A percentile compares a stretch with the other conserved stretches of the same genome.
These are phyloP conservation scores for Botrytis cinerea DNA, from an alignment of 2,329 filamentous ascomycete genomes.

Conservation along the genomic window DNA sequence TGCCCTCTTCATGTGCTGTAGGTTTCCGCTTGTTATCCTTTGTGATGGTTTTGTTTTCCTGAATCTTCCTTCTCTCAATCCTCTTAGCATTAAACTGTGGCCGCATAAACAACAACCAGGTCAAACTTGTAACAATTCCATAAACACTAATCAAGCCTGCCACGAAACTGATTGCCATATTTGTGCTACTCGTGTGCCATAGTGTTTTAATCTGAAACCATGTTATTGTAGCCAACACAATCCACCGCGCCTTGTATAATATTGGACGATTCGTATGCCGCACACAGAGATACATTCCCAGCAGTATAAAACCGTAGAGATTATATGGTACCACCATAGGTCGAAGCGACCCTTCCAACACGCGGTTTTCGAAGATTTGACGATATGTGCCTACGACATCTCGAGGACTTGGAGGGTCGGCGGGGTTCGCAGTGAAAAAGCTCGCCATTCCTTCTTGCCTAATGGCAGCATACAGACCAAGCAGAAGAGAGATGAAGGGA, in stretches of 20 bases:
- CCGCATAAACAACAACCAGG: slow-evolving; percentile 54
- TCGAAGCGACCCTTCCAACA: slow-evolving; percentile 46
- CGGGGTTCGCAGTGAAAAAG: not conserved
- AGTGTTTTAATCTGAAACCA: slow-evolving; percentile 50
- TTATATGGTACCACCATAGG: slow-evolving; percentile 57
- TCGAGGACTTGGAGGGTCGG: slow-evolving; percentile 29
- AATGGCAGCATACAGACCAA: not conserved
- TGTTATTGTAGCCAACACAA: slow-evolving; percentile 49
- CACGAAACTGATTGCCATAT: slow-evolving; percentile 53
- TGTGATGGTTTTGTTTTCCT: not conserved
- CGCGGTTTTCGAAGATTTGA: slow-evolving; percentile 43
- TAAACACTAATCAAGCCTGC: slow-evolving; percentile 53
- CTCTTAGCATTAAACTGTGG: slow-evolving; percentile 60
- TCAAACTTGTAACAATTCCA: slow-evolving; percentile 52
- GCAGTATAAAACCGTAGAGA: slow-evolving; percentile 49
- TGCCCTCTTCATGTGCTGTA: not conserved
- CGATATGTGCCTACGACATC: slow-evolving; percentile 43
- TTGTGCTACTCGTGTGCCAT: slow-evolving; percentile 50
- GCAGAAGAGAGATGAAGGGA: not conserved
- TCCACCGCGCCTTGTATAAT: slow-evolving; percentile 54
- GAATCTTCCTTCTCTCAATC: slow-evolving; percentile 39
- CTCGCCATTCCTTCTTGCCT: slow-evolving; percentile 6
- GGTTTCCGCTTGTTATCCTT: not conserved
- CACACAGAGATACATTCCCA: slow-evolving; percentile 57
- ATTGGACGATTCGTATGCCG: slow-evolving; percentile 54